phyloP scores from a whole-genome alignment of 345 rosid genomes.

The Raphanus sativus region DNA sequence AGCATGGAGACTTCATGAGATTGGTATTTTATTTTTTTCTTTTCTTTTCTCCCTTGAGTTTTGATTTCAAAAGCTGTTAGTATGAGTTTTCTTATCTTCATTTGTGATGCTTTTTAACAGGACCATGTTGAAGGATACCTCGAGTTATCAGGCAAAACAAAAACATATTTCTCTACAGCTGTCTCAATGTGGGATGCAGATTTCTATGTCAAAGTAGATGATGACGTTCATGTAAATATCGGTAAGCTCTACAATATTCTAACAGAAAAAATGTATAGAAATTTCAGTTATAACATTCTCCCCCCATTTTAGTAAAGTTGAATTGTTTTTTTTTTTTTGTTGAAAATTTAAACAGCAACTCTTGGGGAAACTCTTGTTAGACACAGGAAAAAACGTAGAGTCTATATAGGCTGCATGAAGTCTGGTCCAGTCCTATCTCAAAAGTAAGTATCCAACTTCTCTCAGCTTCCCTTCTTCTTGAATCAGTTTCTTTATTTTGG shows the following conservation, averaged over 20 bases:
- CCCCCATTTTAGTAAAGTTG: neutral
- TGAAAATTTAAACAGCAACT: conserved; percentile 28
- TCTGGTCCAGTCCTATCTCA: conserved; percentile 94
- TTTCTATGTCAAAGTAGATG: conserved; percentile 74
- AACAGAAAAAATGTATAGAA: neutral
- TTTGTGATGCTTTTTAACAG: conserved; percentile 39
- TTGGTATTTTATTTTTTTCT: conserved; percentile 48
- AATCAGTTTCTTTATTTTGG: neutral
- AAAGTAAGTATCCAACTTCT: conserved; percentile 48
- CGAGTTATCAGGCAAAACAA: conserved; percentile 54
- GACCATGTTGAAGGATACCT: conserved; percentile 64
- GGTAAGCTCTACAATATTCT: conserved; percentile 42
- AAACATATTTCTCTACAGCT: conserved; percentile 49
- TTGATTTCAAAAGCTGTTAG: neutral
- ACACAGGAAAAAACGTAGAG: conserved; percentile 71
- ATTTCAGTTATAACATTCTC: neutral
- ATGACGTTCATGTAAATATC: conserved; percentile 71
- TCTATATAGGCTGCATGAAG: conserved; percentile 96
- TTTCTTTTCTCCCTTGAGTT: neutral
- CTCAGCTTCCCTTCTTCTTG: neutral
- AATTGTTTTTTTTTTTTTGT: neutral
- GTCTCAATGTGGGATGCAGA: conserved; percentile 72
- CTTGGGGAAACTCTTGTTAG: conserved; percentile 66
- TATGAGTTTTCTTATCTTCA: conserved; percentile 3
- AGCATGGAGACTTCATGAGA: conserved; percentile 88